A percentile compares a stretch with the other conserved stretches of the same genome.
Evolutionary conservation across 257 asterid species (phyloP).

Genomic region (Nicotiana benthamiana): DNA sequence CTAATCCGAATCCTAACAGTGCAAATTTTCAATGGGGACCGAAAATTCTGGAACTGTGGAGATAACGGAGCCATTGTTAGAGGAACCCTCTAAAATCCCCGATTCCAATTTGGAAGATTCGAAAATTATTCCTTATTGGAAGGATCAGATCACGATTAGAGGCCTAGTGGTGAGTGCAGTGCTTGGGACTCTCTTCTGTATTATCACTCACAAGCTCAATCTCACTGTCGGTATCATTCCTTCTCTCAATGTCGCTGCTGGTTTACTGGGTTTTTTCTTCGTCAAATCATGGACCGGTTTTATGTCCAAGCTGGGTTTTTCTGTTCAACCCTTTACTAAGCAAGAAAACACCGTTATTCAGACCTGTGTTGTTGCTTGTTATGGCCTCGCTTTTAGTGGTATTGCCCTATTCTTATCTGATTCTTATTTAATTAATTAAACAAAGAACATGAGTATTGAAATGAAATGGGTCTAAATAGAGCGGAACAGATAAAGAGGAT

Average conservation of each 20-base stretch:
- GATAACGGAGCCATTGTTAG: conserved; percentile 64
- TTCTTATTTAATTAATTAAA: neutral
- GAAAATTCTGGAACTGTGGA: conserved; percentile 40
- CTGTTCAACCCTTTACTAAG: conserved; percentile 57
- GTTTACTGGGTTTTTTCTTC: conserved; percentile 85
- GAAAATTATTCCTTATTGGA: conserved; percentile 57
- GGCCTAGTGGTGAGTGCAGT: conserved; percentile 79
- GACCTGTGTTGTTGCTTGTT: conserved; percentile 96
- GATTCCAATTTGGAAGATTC: conserved; percentile 14
- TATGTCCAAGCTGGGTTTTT: conserved; percentile 48
- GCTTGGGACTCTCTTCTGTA: conserved; percentile 74
- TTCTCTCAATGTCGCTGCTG: conserved; percentile 91
- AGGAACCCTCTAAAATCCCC: conserved; percentile 15
- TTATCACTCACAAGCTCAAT: conserved; percentile 89
- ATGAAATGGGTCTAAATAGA: neutral
- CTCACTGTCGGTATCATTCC: conserved; percentile 92
- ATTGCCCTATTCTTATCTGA: neutral
- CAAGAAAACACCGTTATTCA: conserved; percentile 95
- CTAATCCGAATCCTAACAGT: neutral
- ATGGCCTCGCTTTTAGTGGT: conserved; percentile 96
- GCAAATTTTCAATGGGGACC: conserved; percentile 42
- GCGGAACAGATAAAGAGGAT: neutral
- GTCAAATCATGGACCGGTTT: conserved; percentile 74
- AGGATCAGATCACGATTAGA: conserved; percentile 85
- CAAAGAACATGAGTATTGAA: neutral